phyloP scores from a whole-genome alignment of 331 rosid genomes.

The Pyracantha coccinea region DNA sequence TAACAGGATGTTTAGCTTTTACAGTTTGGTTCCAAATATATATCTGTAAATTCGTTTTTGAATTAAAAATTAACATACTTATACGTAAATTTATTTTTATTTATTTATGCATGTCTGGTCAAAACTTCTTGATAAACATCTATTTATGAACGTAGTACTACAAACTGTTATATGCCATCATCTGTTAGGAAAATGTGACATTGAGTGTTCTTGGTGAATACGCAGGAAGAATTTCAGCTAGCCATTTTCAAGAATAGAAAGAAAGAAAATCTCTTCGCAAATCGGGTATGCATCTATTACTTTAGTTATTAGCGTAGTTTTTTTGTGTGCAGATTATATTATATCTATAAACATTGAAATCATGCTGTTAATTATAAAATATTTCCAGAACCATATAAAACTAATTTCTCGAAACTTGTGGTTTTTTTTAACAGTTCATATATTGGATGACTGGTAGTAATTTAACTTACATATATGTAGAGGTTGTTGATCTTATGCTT shows the following conservation, averaged over 20 bases:
- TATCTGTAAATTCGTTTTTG: background rate
- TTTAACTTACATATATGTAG: background rate
- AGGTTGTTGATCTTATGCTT: background rate
- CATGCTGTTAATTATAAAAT: background rate
- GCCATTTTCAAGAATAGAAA: conserved; percentile 72
- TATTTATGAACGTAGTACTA: background rate
- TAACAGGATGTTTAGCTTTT: background rate
- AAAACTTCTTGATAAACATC: background rate
- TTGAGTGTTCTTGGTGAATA: conserved; percentile 6
- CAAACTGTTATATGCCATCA: background rate
- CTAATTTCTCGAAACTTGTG: background rate
- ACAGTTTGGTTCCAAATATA: background rate
- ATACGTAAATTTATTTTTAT: background rate
- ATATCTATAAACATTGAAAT: background rate
- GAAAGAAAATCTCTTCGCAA: conserved; percentile 73
- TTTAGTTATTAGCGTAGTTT: background rate
- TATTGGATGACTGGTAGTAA: background rate
- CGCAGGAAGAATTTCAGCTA: conserved; percentile 91
- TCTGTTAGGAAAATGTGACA: background rate
- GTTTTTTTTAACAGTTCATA: background rate
- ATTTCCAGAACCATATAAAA: background rate
- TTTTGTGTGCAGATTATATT: background rate
- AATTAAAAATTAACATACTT: background rate
- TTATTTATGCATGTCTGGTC: background rate
- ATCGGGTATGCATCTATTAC: conserved; percentile 48